Evolutionary conservation across 495 filamentous ascomycete species (phyloP), one percentile per base, ranked within the genome.

Genomic region (Talaromyces nanjingensis): DNA sequence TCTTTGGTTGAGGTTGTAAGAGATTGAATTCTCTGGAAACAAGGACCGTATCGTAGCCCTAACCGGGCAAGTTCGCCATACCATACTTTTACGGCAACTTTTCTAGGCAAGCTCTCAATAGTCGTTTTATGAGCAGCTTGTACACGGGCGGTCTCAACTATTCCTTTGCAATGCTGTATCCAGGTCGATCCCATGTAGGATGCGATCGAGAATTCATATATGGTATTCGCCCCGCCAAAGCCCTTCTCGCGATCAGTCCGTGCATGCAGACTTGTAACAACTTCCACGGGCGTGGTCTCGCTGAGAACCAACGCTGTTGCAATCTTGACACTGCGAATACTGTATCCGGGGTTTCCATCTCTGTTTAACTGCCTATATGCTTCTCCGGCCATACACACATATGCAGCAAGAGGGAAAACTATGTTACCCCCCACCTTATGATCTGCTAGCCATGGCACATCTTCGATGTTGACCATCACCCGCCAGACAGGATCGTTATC

Each of bases 351-450:
- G 9, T 65, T 39, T 4, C 63, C 58, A 6, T 70, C 27, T 29
- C 27, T 29, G 27, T 29, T 71, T 0, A 70, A 49, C 57, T 77
- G 73, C 20, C 65, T 57, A 18, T 79, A 68, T 2, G 80, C 82
- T 62, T 82, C 79, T 4, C 73, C 70, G n/a, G 71, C 76, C 79
- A 83, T 83, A 29, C 71, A 68, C 18, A 78, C 27, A 64, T 74
- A 81, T 2, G 71, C 77, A 0, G 77, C 68, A 12, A 64, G 65
- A 0, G 79, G 80, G 62, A 79, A 82, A 12, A 81, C 66, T 9
- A 75, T 67, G 16, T 74, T 67, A 5, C 60, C 67, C 8, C 64
- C 65, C 27, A 64, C n/a, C 22, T 42, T 66, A 69, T 84, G 82
- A 33, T 85, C 82, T 7, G 62, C 60, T 5, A 85, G 59, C 83